Evolutionary conservation across 352 stramenopile genomes (phyloP), one percentile per base, ranked within the genome.

Genomic region (Globisporangium sylvaticum): DNA sequence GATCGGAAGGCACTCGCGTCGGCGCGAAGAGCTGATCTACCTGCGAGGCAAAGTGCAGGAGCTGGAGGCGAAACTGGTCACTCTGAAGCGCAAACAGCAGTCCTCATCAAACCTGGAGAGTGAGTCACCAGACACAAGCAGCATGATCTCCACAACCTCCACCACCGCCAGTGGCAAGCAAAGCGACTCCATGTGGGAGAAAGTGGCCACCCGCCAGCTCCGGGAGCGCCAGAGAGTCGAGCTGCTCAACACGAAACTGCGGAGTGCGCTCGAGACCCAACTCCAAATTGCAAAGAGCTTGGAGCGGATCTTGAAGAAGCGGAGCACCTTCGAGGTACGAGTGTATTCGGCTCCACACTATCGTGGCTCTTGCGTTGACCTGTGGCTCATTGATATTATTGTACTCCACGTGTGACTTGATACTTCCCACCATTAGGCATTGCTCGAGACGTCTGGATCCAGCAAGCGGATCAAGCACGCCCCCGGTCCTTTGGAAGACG

Each of bases 221-320:
- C 20, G 9, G 46, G 46, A 53, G 46, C 46, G 46, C 10, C 46
- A 53, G 8, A 53, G 24, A 25, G 46, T 20, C 24, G 46, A 53
- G 46, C 46, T 53, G 46, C 7, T 34, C 25, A 31, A 58, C 52
- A 58, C 20, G 48, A 56, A 56, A 7, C 22, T 56, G 48, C 22
- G 48, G 10, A 56, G 48, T 25, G 48, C 22, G 10, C 22, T 56
- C 1, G 22, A 56, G 48, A 32, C 22, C 3, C 48, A 56, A 7
- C 48, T 56, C 2, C 48, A 85, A 66, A 70, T 87, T 37, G 78
- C 70, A 34, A 79, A 78, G 56, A 81, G 72, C 69, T 70, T 83
- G n/a, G 71, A 77, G 22, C 77, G 77, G 31, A 31, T 81, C 54
- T 60, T 83, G 34, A 72, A 81, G 31, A 69, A 70, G 14, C 48